These are phyloP conservation scores for Volvariella surrecta DNA, from an alignment of 1,284 basidiomycete genomes.

Conservation along the genomic window DNA sequence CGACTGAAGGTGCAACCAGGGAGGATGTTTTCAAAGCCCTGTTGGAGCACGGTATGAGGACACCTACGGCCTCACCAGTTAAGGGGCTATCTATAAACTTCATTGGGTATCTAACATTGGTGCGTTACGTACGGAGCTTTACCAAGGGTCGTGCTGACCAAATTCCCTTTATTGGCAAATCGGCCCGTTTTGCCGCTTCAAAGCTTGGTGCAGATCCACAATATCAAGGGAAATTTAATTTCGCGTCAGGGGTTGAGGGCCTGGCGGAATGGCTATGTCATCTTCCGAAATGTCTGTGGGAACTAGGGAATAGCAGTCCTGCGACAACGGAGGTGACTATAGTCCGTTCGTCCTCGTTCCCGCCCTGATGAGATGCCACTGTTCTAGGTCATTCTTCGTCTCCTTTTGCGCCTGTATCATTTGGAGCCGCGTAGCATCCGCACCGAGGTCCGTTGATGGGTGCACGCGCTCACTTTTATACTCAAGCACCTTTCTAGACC, in stretches of 20 bases:
- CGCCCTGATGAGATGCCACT: constrained; percentile 1
- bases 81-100: constrained; percentile 68
- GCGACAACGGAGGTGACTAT: constrained; percentile 45
- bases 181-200: neutral
- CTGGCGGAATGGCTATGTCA: constrained; percentile 58
- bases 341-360: neutral
- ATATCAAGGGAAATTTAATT: constrained; percentile 43
- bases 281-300: constrained; percentile 79
- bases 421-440: constrained; percentile 38
- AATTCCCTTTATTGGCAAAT: constrained; percentile 9
- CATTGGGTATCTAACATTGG: constrained; percentile 57
- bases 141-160: no score
- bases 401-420: constrained; percentile 56
- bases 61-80: constrained; percentile 46
- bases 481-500: no score
- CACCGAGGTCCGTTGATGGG: constrained; percentile 27
- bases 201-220: constrained; percentile 56
- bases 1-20: constrained; percentile 5
- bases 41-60: constrained; percentile 50
- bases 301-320: constrained; percentile 55
- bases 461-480: no score
- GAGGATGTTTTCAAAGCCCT: constrained; percentile 37
- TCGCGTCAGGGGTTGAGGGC: constrained; percentile 25
- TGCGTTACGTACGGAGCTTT: constrained; percentile 24
- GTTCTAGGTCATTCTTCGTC: constrained; percentile 46